Conservation (phyloP, 768 basidiomycete species). For the Boletus rufocinnamomeus region DNA sequence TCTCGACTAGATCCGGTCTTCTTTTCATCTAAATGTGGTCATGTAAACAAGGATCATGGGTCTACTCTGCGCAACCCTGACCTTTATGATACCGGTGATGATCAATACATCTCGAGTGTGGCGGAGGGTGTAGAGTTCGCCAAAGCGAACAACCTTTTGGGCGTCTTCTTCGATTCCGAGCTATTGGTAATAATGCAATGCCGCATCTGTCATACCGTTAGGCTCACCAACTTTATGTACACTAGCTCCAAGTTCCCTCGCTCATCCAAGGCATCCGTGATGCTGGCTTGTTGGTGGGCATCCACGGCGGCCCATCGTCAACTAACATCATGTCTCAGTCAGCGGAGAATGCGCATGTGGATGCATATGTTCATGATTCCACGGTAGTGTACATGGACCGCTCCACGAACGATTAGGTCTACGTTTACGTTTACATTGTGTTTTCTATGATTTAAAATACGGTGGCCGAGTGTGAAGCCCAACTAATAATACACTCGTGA, state of each 20-base stretch:
- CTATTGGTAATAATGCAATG: conserved; percentile 62
- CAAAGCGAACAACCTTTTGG: conserved; percentile 88
- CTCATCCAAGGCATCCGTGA: conserved; percentile 87
- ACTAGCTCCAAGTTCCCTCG: conserved; percentile 79
- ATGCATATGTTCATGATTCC: conserved; percentile 67
- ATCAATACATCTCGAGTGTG: conserved; percentile 64
- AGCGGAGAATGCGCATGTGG: conserved; percentile 54
- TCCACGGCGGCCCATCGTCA: conserved; percentile 63
- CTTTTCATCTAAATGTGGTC: conserved; percentile 87
- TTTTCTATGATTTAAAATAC: conserved; percentile 30
- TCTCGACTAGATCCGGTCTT: conserved; percentile 87
- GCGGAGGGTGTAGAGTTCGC: conserved; percentile 93
- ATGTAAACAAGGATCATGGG: conserved; percentile 43
- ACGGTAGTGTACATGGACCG: conserved; percentile 69
- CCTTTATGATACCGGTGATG: conserved; percentile 44
- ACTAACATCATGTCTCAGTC: conserved; percentile 39
- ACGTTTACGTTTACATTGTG: conserved; percentile 23
- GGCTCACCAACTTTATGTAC: conserved; percentile 16
- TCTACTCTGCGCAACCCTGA: conserved; percentile 42
- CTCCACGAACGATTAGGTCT: conserved; percentile 48
- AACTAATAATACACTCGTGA: conserved; percentile 20
- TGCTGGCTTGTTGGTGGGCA: conserved; percentile 83
- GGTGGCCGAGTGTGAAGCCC: conserved; percentile 21
- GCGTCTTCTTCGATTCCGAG: conserved; percentile 84
- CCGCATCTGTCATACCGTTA: conserved; percentile 10